Evolutionary conservation across 1,284 basidiomycete genomes (phyloP), one percentile per base, ranked within the genome.

Genomic region (Tilletiaria anomala): DNA sequence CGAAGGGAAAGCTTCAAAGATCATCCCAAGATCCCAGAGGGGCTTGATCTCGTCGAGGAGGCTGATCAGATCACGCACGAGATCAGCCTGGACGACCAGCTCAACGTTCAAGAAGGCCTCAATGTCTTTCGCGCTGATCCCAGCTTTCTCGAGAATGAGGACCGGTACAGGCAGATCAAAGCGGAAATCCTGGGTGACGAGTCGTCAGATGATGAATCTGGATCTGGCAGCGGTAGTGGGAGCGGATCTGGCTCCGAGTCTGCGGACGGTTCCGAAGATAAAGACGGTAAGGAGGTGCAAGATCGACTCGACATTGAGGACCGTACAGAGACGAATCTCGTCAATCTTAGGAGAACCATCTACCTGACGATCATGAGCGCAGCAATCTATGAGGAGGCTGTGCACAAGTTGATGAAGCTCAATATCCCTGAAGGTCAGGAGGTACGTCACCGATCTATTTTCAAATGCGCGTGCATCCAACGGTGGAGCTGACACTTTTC

Each of bases 1-100:
- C 76, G 91, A 52, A 91, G 93, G 71, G 93, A 99, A 73, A 87
- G 84, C 69, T 97, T 86, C 75, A 94, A 94, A 73, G 91, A 97
- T 68, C 94, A 99, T 67, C 89, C 88, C 16, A 78, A 84, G 50
- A 71, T 97, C 35, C 80, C 85, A 1, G 88, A 96, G 61, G 87
- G 87, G 0, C 69, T 99, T 59, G 93, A 99, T 65, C 70, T 99
- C 22, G 93, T 99, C 0, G 87, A 96, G 58, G 91, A 97, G 62
- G 91, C 96, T 20, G 63, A 67, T 37, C 88, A 83, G 62, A 91
- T 97, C 45, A 96, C 88, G 0, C 93, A 97, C 70, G 76, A 84
- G 53, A 78, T 96, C 47, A 79, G 81, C 45, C 70, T 97, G 36
- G 88, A 96, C 65, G 88, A 91, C 59, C 82, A 94, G 65, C 69